Evolutionary conservation across 164 flowering plant genomes (phyloP).

Genomic region (Tetrastigma voinierianum): DNA sequence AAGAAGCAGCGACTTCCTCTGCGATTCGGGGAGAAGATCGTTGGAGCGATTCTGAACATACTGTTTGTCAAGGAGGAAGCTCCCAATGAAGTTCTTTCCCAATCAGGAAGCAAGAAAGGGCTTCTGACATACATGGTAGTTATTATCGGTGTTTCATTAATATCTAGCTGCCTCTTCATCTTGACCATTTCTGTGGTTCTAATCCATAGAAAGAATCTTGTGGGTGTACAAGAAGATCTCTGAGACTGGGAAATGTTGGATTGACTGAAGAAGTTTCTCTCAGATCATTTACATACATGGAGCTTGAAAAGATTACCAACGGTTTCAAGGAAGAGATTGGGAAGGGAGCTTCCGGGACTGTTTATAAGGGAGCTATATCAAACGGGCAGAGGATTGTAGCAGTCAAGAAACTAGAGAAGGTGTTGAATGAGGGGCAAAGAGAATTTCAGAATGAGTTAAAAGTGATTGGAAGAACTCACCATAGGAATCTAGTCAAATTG

Average conservation of each 20-base stretch:
- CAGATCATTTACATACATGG: conserved; percentile 9
- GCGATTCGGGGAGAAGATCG: background rate
- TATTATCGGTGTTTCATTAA: background rate
- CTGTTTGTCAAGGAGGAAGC: conserved; percentile 3
- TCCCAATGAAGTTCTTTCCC: background rate
- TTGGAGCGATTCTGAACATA: background rate
- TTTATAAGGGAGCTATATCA: conserved; percentile 9
- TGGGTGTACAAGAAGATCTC: conserved; percentile 5
- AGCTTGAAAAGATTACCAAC: conserved; percentile 13
- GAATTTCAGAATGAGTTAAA: conserved; percentile 12
- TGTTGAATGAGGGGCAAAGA: conserved; percentile 10
- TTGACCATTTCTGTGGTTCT: too few relatives aligned
- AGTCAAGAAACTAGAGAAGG: conserved; percentile 11
- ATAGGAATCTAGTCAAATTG: conserved; percentile 16
- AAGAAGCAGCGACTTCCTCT: conserved; percentile 5
- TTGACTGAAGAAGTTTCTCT: background rate
- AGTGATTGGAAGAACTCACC: conserved; percentile 6
- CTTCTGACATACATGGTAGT: conserved; percentile 3
- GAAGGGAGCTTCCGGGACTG: conserved; percentile 4
- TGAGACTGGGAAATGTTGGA: background rate
- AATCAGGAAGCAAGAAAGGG: background rate
- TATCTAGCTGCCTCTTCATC: too few relatives aligned
- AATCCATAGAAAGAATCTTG: too few relatives aligned
- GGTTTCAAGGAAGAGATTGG: conserved; percentile 13
- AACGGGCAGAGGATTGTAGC: conserved; percentile 3